These are phyloP conservation scores for Porpolomopsis calyptriformis DNA, from an alignment of 768 basidiomycete species.

Conservation along the genomic window DNA sequence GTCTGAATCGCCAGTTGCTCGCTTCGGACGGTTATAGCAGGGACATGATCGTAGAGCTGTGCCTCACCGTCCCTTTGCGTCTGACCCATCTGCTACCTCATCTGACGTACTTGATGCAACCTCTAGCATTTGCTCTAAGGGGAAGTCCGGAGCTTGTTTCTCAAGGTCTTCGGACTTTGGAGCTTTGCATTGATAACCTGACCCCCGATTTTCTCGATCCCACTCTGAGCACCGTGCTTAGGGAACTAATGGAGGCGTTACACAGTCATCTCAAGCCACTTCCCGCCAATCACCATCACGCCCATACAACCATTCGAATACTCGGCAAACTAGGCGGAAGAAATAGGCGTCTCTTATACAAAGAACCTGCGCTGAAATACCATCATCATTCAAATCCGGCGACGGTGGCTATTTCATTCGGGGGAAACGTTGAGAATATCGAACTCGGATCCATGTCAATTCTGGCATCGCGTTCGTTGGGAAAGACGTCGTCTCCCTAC, in stretches of 20 bases:
- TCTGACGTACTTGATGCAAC: conserved; percentile 92
- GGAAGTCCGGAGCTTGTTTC: conserved; percentile 84
- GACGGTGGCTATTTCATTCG: conserved; percentile 63
- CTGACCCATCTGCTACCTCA: conserved; percentile 93
- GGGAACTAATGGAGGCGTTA: conserved; percentile 90
- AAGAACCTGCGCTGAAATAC: conserved; percentile 68
- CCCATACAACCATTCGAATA: conserved; percentile 92
- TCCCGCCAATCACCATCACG: conserved; percentile 79
- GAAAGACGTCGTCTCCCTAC: conserved; percentile 38
- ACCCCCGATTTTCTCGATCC: conserved; percentile 97
- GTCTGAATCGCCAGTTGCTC: conserved; percentile 79
- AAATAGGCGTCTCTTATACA: conserved; percentile 76
- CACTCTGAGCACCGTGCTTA: conserved; percentile 81
- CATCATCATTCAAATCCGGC: conserved; percentile 61
- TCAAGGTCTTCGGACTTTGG: conserved; percentile 91
- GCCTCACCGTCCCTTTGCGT: conserved; percentile 90
- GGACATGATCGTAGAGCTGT: conserved; percentile 95
- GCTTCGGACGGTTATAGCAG: conserved; percentile 72
- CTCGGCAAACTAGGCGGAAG: conserved; percentile 93
- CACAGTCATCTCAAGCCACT: conserved; percentile 85
- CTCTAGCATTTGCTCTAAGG: conserved; percentile 80
- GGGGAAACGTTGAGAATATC: conserved; percentile 50
- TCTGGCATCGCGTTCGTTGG: conserved; percentile 55
- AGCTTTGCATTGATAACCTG: conserved; percentile 98
- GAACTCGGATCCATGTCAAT: conserved; percentile 55